Percentiles rank a stretch among this genome's conserved stretches.
phyloP scores from a whole-genome alignment of 805 yeast genomes.

The Osmozyma mogii region DNA sequence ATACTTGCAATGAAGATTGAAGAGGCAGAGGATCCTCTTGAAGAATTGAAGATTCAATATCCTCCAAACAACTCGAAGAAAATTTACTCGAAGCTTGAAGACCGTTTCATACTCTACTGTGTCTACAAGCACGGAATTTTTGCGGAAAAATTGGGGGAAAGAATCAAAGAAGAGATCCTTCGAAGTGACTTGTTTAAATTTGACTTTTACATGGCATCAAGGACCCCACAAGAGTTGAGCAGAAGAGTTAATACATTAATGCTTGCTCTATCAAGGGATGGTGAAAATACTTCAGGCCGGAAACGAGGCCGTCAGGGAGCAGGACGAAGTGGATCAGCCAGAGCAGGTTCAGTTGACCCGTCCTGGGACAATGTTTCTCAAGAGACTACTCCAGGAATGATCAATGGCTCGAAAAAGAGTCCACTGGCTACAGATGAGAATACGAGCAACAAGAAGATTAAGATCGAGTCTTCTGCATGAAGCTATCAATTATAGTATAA shows the following conservation, averaged over 20 bases:
- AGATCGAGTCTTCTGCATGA: no score
- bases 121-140: conserved; percentile 61
- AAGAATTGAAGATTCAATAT: conserved; percentile 56
- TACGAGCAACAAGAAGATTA: no score
- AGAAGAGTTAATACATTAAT: conserved; percentile 63
- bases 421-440: no score
- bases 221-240: conserved; percentile 65
- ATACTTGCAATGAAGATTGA: conserved; percentile 47
- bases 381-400: no score
- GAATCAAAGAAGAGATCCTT: conserved; percentile 56
- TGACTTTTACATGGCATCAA: conserved; percentile 66
- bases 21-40: conserved; percentile 50
- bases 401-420: no score
- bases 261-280: conserved; percentile 59
- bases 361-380: no score
- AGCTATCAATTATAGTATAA: no score
- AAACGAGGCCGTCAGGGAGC: neutral
- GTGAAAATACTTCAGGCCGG: neutral
- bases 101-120: conserved; percentile 53
- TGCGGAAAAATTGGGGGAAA: conserved; percentile 52
- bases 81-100: conserved; percentile 62
- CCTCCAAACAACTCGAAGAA: conserved; percentile 82
- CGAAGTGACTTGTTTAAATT: conserved; percentile 55
- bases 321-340: no score
- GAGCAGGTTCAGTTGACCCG: no score